phyloP scores from a whole-genome alignment of 1,284 basidiomycete genomes.

The Heterobasidion occidentale region DNA sequence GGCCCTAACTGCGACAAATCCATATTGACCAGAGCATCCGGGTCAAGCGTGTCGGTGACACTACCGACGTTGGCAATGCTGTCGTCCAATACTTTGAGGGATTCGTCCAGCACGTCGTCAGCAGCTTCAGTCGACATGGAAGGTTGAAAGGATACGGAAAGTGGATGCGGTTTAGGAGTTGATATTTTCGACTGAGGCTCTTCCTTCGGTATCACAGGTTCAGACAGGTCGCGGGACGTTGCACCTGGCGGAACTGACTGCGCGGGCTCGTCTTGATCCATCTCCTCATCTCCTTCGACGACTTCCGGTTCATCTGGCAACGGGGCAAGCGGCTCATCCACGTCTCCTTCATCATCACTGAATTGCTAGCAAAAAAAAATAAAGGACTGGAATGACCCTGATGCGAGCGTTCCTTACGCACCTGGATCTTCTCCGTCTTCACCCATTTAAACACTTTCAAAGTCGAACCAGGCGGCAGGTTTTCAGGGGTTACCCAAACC shows the following conservation, averaged over 20 bases:
- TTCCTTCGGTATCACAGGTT: constrained; percentile 26
- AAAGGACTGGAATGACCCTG: background rate
- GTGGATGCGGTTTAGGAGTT: constrained; percentile 50
- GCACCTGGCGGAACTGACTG: constrained; percentile 37
- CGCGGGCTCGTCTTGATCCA: constrained; percentile 58
- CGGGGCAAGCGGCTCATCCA: constrained; percentile 67
- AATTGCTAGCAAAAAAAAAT: constrained; percentile 52
- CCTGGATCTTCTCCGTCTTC: constrained; percentile 67
- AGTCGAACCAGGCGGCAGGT: constrained; percentile 41
- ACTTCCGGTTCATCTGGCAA: constrained; percentile 66
- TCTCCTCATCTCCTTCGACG: constrained; percentile 50
- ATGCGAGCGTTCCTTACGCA: constrained; percentile 19
- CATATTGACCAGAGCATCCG: constrained; percentile 24
- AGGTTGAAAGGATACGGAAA: constrained; percentile 35
- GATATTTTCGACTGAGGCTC: constrained; percentile 50
- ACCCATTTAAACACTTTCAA: constrained; percentile 68
- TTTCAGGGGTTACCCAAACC: constrained; percentile 51
- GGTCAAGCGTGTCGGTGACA: constrained; percentile 11
- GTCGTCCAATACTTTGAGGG: constrained; percentile 39
- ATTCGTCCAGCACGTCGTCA: constrained; percentile 24
- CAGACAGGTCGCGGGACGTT: constrained; percentile 25
- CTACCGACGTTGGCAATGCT: constrained; percentile 26
- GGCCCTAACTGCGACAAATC: constrained; percentile 58
- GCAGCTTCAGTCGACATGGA: constrained; percentile 20
- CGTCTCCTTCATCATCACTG: constrained; percentile 71